Evolutionary conservation across 2,329 filamentous ascomycete species (phyloP).

Genomic region (Phaeophleospora eucalypticola): DNA sequence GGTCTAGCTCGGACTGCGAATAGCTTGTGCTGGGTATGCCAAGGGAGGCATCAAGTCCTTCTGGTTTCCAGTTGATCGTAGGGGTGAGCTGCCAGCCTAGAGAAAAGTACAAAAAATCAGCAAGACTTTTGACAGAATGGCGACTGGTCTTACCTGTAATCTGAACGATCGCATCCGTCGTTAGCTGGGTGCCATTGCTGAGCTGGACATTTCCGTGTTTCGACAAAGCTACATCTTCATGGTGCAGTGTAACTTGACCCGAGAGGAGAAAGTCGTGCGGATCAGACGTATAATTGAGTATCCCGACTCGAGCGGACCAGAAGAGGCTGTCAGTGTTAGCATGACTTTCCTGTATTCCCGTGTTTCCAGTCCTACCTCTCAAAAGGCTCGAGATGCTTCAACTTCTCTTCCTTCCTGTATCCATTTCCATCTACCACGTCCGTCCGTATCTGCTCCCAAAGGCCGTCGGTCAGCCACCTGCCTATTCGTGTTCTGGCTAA

Average conservation of each 20-base stretch:
- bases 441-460: slow-evolving; percentile 53
- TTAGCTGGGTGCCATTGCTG: slow-evolving; percentile 26
- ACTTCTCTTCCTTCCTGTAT: slow-evolving; percentile 40
- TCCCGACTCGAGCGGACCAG: slow-evolving; percentile 56
- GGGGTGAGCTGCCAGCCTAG: slow-evolving; percentile 54
- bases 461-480: slow-evolving; percentile 50
- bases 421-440: slow-evolving; percentile 48
- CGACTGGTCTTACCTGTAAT: no score
- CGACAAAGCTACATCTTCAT: slow-evolving; percentile 47
- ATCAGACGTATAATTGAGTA: slow-evolving; percentile 55
- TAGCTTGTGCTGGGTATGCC: slow-evolving; percentile 10
- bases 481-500: slow-evolving; percentile 56
- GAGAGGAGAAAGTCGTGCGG: slow-evolving; percentile 54
- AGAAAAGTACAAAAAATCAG: no score
- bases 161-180: slow-evolving; percentile 51
- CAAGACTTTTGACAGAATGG: no score
- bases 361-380: slow-evolving; percentile 1
- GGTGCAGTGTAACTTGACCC: slow-evolving; percentile 51
- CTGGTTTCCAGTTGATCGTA: slow-evolving; percentile 35
- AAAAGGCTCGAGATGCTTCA: slow-evolving; percentile 39
- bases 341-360: slow-evolving; percentile 9
- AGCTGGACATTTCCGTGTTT: slow-evolving; percentile 3
- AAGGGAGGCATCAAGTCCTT: slow-evolving; percentile 7
- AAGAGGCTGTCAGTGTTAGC: no score
- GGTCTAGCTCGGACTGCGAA: slow-evolving; percentile 3